These are phyloP conservation scores for Aulographum hederae DNA, from an alignment of 2,329 filamentous ascomycete genomes.

Conservation along the genomic window DNA sequence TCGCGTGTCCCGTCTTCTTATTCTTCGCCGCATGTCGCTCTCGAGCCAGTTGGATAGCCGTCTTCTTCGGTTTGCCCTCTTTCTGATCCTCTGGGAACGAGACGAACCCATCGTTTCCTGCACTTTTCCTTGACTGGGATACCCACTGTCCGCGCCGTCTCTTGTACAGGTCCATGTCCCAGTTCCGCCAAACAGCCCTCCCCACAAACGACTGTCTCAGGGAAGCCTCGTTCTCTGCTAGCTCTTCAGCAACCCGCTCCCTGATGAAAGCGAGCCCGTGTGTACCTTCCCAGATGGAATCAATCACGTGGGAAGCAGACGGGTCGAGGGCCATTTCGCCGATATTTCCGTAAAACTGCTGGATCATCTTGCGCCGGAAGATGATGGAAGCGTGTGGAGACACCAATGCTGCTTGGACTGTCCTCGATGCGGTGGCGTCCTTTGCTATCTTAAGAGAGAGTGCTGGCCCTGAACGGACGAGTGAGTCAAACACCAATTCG, in stretches of 20 bases:
- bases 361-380: conserved; percentile 43
- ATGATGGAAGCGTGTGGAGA: conserved; percentile 34
- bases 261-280: conserved; percentile 47
- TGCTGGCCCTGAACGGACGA: conserved; percentile 31
- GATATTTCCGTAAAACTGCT: conserved; percentile 43
- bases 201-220: conserved; percentile 48
- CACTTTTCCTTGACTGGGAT: conserved; percentile 34
- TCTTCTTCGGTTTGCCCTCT: conserved; percentile 10
- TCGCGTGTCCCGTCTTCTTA: conserved; percentile 15
- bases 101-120: conserved; percentile 28
- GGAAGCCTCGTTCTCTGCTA: conserved; percentile 37
- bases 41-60: conserved; percentile 35
- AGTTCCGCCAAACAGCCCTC: conserved; percentile 54
- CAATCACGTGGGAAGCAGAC: conserved; percentile 48
- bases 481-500: conserved; percentile 48
- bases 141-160: conserved; percentile 45
- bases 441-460: conserved; percentile 43
- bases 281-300: conserved; percentile 46
- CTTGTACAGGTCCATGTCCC: conserved; percentile 56
- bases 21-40: conserved; percentile 34
- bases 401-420: conserved; percentile 44
- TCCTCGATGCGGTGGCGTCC: conserved; percentile 37
- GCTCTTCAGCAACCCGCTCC: conserved; percentile 46
- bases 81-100: conserved; percentile 16
- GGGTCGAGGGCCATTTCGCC: conserved; percentile 41